phyloP scores from a whole-genome alignment of 2,329 filamentous ascomycete genomes.

The Fonsecaea nubica region DNA sequence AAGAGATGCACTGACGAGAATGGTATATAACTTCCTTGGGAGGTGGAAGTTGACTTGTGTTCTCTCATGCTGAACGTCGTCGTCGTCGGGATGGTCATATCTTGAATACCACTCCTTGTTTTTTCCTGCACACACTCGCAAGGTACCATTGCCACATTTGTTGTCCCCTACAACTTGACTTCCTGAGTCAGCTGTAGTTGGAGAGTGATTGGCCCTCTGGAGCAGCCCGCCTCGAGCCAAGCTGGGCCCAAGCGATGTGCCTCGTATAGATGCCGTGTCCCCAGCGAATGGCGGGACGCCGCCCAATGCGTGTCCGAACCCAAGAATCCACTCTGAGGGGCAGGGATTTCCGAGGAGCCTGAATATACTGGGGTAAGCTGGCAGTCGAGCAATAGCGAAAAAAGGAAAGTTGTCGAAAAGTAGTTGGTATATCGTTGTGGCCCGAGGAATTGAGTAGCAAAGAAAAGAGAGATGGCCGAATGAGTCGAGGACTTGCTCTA shows the following conservation, averaged over 20 bases:
- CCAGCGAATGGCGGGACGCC: neutral
- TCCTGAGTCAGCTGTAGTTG: slow-evolving; percentile 2
- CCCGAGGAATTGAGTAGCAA: neutral
- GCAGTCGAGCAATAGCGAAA: neutral
- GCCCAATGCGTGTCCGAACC: neutral
- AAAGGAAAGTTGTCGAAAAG: neutral
- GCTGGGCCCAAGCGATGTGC: neutral
- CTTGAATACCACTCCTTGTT: neutral
- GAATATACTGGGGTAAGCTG: neutral
- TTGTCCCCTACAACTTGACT: neutral
- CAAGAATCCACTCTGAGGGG: neutral
- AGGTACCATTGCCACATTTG: slow-evolving; percentile 1
- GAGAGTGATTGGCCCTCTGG: neutral
- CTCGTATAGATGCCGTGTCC: neutral
- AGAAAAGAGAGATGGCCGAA: neutral
- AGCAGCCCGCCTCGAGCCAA: neutral
- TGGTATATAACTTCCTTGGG: neutral
- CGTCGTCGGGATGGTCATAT: neutral
- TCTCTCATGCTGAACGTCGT: neutral
- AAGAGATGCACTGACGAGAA: neutral
- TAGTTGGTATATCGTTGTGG: neutral
- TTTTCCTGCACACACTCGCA: neutral
- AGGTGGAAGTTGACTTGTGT: neutral
- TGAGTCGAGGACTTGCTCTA: neutral
- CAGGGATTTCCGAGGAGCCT: neutral